Base-by-base conservation (phyloP, 2,329 filamentous ascomycete species). In the Stemphylium vesicarium region DNA sequence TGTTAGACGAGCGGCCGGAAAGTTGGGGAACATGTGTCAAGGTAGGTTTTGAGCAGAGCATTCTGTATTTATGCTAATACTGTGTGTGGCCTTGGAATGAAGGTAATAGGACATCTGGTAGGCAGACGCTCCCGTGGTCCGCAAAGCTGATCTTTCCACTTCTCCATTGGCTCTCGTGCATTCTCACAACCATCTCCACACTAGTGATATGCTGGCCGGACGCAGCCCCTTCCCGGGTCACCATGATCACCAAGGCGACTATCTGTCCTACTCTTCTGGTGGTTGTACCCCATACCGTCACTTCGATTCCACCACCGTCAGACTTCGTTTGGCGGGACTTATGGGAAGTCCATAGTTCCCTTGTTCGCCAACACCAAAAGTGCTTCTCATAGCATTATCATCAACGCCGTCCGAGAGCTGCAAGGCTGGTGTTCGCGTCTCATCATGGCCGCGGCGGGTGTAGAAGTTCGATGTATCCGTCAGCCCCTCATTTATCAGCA, bases 1-100 rank as follows among this genome's bases (percentile, higher is more conserved):
- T 52, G 50, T 44, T 35, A 42, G 36, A 54, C 45, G 22, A 46
- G 22, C 50, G 12, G 41, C 31, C 32, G 46, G 31, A 8, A 31
- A 37, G 43, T 49, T 39, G 22, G 42, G 33, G 40, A 35, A 49
- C 32, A 20, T 36, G 2, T 4, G 39, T 36, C 31, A 35, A 29
- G 15, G 36, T 13, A 47, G 26, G 12, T 12, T 40, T 39, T 1
- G 13, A 43, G 22, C 20, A 18, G 13, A 8, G 31, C 31, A 35
- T 44, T 7, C 11, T 52, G 18, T 32, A 35, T 40, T 50, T 35
- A 22, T 40, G 41, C 15, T 46, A 38, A 35, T 8, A 18, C 18
- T 33, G 24, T 15, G 31, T 33, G 24, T 15, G 31, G 9, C 16
- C 38, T 36, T 36, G 40, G 9, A 39, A 26, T 26, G 16, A 16